Evolutionary conservation across 257 asterid species (phyloP).

Genomic region (Penstemon davidsonii): DNA sequence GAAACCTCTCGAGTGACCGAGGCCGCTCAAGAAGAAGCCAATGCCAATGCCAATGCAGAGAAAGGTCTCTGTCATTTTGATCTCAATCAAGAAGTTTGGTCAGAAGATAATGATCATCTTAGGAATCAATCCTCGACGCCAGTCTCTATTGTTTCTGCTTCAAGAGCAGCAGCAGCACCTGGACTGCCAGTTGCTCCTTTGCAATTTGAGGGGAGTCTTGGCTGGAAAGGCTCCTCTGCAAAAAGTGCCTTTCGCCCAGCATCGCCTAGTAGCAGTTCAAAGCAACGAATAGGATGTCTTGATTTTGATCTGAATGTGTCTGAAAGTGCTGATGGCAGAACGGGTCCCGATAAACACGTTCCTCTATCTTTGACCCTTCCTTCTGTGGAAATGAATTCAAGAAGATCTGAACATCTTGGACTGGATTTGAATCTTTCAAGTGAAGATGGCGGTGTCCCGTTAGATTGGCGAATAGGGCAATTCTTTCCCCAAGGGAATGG

Average conservation of each 20-base stretch:
- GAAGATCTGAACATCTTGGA: slow-evolving; percentile 49
- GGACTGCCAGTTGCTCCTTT: slow-evolving; percentile 62
- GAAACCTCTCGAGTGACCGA: slow-evolving; percentile 61
- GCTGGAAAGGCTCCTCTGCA: slow-evolving; percentile 86
- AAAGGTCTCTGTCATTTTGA: slow-evolving; percentile 57
- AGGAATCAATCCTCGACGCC: slow-evolving; percentile 44
- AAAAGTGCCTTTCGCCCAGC: slow-evolving; percentile 80
- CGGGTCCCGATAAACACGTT: slow-evolving; percentile 33
- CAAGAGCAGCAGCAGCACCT: slow-evolving; percentile 70
- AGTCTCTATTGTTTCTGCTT: slow-evolving; percentile 68
- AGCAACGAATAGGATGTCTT: slow-evolving; percentile 42
- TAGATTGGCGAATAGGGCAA: slow-evolving; percentile 46
- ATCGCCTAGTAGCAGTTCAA: slow-evolving; percentile 59
- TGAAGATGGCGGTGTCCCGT: slow-evolving; percentile 36
- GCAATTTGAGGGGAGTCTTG: slow-evolving; percentile 75
- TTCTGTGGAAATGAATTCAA: slow-evolving; percentile 49
- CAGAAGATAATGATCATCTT: slow-evolving; percentile 51
- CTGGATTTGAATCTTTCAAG: slow-evolving; percentile 65
- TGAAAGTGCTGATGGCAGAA: slow-evolving; percentile 50
- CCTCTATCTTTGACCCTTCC: slow-evolving; percentile 32
- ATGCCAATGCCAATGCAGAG: slow-evolving; percentile 37
- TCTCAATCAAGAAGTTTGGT: slow-evolving; percentile 59
- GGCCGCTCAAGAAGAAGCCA: slow-evolving; percentile 50
- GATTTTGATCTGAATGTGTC: slow-evolving; percentile 69
- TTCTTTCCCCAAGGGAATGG: slow-evolving; percentile 33